Evolutionary conservation across 2,329 filamentous ascomycete species (phyloP).

Genomic region (Penicillium polonicum): DNA sequence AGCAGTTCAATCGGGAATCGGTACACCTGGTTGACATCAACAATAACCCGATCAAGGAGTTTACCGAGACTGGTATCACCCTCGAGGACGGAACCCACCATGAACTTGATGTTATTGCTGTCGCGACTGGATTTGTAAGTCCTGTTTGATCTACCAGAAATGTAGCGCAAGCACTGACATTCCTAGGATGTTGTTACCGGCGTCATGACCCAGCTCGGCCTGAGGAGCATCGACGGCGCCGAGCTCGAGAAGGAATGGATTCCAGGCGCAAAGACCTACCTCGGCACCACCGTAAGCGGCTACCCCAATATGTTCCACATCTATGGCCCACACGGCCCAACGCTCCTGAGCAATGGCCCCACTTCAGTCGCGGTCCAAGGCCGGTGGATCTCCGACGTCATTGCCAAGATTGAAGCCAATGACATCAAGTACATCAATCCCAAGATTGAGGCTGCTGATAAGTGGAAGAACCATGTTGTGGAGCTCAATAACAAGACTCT

Average conservation of each 20-base stretch:
- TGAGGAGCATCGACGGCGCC: conserved; percentile 35
- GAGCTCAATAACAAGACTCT: conserved; percentile 49
- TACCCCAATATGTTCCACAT: conserved; percentile 54
- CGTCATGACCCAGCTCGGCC: conserved; percentile 41
- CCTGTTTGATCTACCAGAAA: background rate
- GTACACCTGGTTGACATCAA: conserved; percentile 50
- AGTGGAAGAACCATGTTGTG: conserved; percentile 53
- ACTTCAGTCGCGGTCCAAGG: conserved; percentile 57
- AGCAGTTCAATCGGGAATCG: conserved; percentile 48
- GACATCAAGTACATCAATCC: conserved; percentile 54
- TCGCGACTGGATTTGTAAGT: conserved; percentile 45
- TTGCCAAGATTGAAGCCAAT: conserved; percentile 50
- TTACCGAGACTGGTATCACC: conserved; percentile 43
- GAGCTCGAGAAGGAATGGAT: conserved; percentile 40
- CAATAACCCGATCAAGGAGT: conserved; percentile 43
- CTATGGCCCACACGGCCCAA: conserved; percentile 59
- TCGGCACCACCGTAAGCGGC: conserved; percentile 45
- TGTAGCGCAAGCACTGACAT: background rate
- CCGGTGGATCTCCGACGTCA: conserved; percentile 54
- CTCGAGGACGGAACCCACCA: conserved; percentile 39
- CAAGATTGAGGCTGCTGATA: conserved; percentile 44
- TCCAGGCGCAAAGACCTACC: conserved; percentile 39
- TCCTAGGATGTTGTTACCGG: conserved; percentile 42
- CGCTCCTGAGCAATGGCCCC: conserved; percentile 57
- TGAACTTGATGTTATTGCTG: conserved; percentile 43